Evolutionary conservation across 2,329 filamentous ascomycete genomes (phyloP), one percentile per base, ranked within the genome.

Genomic region (Fusarium setosum): DNA sequence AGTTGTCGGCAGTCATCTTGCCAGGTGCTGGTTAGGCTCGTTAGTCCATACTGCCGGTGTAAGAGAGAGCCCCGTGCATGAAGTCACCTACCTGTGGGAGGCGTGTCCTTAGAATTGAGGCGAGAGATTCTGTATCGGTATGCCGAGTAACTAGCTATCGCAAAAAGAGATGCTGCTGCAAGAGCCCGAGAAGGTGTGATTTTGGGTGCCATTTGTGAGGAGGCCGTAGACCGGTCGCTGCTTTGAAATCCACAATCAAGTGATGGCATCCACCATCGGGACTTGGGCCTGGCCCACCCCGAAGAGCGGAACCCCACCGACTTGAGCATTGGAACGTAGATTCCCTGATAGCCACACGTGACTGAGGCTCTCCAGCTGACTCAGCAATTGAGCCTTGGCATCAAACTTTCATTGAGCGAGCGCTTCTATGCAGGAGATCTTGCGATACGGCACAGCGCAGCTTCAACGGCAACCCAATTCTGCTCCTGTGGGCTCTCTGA

Each of bases 1-100:
- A 79, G 68, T 81, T 78, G 38, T 77, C 77, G 47, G 78, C 77
- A 31, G 81, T 75, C 82, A 83, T 84, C 52, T 72, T 81, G 72
- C 42, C 67, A 47, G 52, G 45, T 26, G 57, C 64, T 72, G 52
- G 52, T 52, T 54, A 50, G 57, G 45, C 42, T 40, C 48, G 49
- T 73, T 69, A 73, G 71, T 44, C 63, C 61, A 61, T 57, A 59
- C 41, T 62, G 13, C 31, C 44, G 54, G 69, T 73, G 71, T 72
- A 73, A 73, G 71, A 71, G 62, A 60, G 47, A 53, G 35, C 54
- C 31, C 42, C 52, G 31, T 54, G 35, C 45, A 57, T 49, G 60
- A 56, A 59, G 44, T 45, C 41, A 71, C 67, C 57, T 56, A 73
- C 72, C 63, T 59, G 70, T 40, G 49, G 67, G 56, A 51, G 70